phyloP scores from a whole-genome alignment of 2,329 filamentous ascomycete species.

The Claviceps quebecensis region DNA sequence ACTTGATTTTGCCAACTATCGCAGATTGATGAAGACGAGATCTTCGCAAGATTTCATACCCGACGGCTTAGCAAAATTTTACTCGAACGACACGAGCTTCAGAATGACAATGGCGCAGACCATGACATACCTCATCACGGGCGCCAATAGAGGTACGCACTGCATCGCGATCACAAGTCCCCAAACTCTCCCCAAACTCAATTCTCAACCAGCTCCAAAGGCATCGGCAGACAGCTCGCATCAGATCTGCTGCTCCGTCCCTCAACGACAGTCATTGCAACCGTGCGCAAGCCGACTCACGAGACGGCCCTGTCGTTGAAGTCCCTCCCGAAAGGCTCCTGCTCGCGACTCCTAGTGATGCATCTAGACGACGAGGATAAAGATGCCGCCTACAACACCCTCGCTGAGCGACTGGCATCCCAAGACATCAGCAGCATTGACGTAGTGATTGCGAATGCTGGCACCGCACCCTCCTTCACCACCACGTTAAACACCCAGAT shows the following conservation, averaged over 20 bases:
- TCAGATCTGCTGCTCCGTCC: constrained; percentile 7
- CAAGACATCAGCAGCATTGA: constrained; percentile 28
- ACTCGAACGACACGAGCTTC: too few relatives aligned
- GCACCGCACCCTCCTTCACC: background rate
- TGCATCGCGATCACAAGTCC: background rate
- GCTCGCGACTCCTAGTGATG: constrained; percentile 25
- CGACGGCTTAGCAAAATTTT: too few relatives aligned
- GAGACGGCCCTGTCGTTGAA: constrained; percentile 5
- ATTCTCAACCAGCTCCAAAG: background rate
- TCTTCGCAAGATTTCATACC: too few relatives aligned
- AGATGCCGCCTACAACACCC: constrained; percentile 17
- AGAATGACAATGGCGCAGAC: background rate
- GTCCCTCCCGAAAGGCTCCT: constrained; percentile 19
- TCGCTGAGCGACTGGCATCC: constrained; percentile 2
- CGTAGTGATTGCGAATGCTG: constrained; percentile 38
- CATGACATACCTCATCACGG: constrained; percentile 7
- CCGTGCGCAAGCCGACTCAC: constrained; percentile 19
- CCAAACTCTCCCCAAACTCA: background rate
- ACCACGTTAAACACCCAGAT: constrained; percentile 2
- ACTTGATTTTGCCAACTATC: too few relatives aligned
- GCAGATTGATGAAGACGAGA: too few relatives aligned
- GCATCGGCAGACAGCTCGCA: constrained; percentile 8
- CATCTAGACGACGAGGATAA: constrained; percentile 18
- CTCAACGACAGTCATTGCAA: constrained; percentile 24
- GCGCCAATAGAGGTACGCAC: constrained; percentile 6